Conservation (phyloP, 2,329 filamentous ascomycete species). For the Penicillium brevicompactum region DNA sequence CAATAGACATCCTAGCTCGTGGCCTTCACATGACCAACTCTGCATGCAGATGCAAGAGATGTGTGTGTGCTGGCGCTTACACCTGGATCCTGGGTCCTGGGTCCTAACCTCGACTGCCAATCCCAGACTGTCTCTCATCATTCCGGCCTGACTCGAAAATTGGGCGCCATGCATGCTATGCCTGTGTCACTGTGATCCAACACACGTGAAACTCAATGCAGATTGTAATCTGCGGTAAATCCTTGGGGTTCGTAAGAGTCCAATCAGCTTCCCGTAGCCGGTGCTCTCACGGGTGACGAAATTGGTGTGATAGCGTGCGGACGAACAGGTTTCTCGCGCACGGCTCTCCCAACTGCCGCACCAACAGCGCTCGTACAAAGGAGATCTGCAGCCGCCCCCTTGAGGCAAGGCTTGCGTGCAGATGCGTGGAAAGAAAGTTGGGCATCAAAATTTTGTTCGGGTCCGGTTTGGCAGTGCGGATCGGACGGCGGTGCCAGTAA, state of each 20-base stretch:
- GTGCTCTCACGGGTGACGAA: neutral
- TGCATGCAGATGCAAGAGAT: slow-evolving; percentile 39
- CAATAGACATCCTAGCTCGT: slow-evolving; percentile 8
- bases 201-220: neutral
- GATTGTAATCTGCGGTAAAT: neutral
- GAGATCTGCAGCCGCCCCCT: neutral
- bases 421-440: slow-evolving; percentile 4
- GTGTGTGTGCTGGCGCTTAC: slow-evolving; percentile 20
- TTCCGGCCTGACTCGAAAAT: slow-evolving; percentile 15
- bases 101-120: slow-evolving; percentile 6
- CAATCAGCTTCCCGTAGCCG: neutral
- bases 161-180: slow-evolving; percentile 2
- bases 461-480: neutral
- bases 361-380: neutral
- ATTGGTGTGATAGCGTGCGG: neutral
- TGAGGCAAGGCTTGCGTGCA: slow-evolving; percentile 11
- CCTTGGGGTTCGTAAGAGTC: neutral
- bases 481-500: neutral
- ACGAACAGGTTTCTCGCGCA: neutral
- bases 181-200: slow-evolving; percentile 2
- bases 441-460: slow-evolving; percentile 11
- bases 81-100: neutral
- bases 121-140: neutral
- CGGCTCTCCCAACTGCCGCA: neutral
- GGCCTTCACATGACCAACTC: slow-evolving; percentile 36